A percentile compares a stretch with the other conserved stretches of the same genome.
phyloP scores from a whole-genome alignment of 169 alveolate species.

The Theileria parva region DNA sequence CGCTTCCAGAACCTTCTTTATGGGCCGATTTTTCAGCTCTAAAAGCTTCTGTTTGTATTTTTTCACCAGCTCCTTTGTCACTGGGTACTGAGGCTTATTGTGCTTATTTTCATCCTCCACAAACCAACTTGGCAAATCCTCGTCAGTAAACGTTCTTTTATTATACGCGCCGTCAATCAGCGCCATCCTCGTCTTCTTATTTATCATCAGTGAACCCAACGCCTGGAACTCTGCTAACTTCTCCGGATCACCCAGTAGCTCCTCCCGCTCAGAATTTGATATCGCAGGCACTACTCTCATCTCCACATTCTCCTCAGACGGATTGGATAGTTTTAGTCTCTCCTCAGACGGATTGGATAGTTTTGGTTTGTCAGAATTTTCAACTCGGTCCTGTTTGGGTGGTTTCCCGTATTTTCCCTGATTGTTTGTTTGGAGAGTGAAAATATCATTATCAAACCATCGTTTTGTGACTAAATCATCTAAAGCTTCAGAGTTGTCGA shows the following conservation, averaged over 20 bases:
- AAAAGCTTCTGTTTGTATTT: conserved; percentile 90
- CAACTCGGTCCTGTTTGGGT: neutral
- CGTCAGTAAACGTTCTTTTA: conserved; percentile 88
- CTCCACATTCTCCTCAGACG: conserved; percentile 39
- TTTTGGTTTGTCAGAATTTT: neutral
- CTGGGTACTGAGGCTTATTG: conserved; percentile 90
- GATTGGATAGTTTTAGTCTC: neutral
- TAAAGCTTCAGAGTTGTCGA: too few species aligned
- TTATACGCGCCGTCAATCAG: conserved; percentile 93
- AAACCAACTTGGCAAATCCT: conserved; percentile 96
- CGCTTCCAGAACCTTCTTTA: conserved; percentile 95
- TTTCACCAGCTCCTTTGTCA: conserved; percentile 92
- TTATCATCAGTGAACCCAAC: conserved; percentile 70
- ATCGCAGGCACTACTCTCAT: conserved; percentile 45
- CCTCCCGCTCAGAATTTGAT: conserved; percentile 47
- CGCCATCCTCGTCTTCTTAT: conserved; percentile 90
- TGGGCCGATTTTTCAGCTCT: conserved; percentile 93
- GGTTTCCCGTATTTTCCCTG: neutral
- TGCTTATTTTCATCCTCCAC: conserved; percentile 93
- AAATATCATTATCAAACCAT: conserved; percentile 74
- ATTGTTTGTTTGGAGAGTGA: conserved; percentile 15
- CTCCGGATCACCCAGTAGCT: conserved; percentile 30
- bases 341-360: conserved; percentile 24
- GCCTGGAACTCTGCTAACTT: conserved; percentile 55
- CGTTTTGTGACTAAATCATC: conserved; percentile 19